Evolutionary conservation across 768 basidiomycete genomes (phyloP), one percentile per base, ranked within the genome.

Genomic region (Lanmaoa pseudosensibilis): DNA sequence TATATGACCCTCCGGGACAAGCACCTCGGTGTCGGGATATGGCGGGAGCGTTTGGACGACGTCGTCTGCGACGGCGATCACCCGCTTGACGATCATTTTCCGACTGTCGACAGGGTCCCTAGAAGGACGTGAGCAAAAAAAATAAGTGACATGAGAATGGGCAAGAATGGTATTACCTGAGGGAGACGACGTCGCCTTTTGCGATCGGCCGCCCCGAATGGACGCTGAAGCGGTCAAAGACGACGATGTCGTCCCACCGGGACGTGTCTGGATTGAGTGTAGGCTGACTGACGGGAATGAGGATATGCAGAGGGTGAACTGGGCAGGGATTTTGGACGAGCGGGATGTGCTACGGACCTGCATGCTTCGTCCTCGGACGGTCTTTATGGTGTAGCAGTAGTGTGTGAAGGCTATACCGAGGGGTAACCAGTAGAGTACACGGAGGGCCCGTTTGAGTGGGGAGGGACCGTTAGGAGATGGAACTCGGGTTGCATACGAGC

Each of bases 211-310:
- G 52, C 5, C 74, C 67, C 1, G 65, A 57, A 41, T 71, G 71
- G 5, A 81, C 63, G 1, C 78, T 75, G 59, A 75, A 67, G 7
- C 82, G 80, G 69, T 86, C 81, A 63, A 89, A 90, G 19, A 90
- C 58, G 16, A 78, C 86, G 36, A 87, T 67, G 64, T 91, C 89
- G 58, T 77, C 77, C 77, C 76, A 83, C 9, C 52, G 11, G 2
- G 87, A 90, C 5, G 78, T 76, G 66, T 90, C 83, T 34, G 89
- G 89, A 66, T 90, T 91, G 54, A 91, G 77, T 33, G 86, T 88
- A 32, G 89, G 79, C 78, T 80, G 68, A 80, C 83, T 85, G 75
- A 65, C 72, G 74, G 53, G 47, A 44, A 44, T 18, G 23, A 30
- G 21, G 15, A 33, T 10, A 45, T 25, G 36, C 4, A 25, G 18